Base-by-base conservation (phyloP, 2,329 filamentous ascomycete species). In the Thelonectria blattea region DNA sequence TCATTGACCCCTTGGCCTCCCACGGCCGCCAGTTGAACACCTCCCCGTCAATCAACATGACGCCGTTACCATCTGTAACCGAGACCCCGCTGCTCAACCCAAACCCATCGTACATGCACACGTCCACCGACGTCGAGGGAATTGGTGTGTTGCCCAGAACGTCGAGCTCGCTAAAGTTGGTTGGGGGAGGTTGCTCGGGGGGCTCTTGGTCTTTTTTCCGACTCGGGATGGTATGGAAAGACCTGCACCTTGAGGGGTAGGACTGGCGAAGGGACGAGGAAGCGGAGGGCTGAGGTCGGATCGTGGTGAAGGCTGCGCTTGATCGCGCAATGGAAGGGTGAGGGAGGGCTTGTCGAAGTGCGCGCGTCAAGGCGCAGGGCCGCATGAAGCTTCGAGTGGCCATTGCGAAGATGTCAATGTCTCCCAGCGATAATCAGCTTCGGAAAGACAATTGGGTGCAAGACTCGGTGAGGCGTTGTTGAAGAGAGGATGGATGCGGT, bases 11-110 rank as follows among this genome's bases (percentile, higher is more conserved):
- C 67, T 76, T 79, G 4, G 74, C 76, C 61, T 85, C 77, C 92
- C 94, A 97, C 5, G 95, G 95, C 72, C 85, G 81, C 95, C 95
- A 99, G 52, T 82, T 79, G 74, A 97, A 98, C 1, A 90, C 93
- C 76, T 98, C 93, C 6, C 94, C 94, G 42, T 88, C 89, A 2
- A 97, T 84, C 5, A 99, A 82, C 63, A 99, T 74, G 24, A 93
- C 85, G 0, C 92, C 94, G 52, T 86, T 83, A 0, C 89, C 89
- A 47, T 86, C 86, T 2, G 80, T 78, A 30, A 96, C 86, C 54
- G 85, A 88, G 37, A 91, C 79, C 11, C 93, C 93, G 69, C 88
- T 96, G 76, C 95, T 91, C 47, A 99, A 81, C 65, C 90, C 87
- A 75, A 99, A 99, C 1, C 95, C 95, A 69, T 94, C 88, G 61